Conservation (phyloP, 305 asterid species). For the Caryopteris hybrid region DNA sequence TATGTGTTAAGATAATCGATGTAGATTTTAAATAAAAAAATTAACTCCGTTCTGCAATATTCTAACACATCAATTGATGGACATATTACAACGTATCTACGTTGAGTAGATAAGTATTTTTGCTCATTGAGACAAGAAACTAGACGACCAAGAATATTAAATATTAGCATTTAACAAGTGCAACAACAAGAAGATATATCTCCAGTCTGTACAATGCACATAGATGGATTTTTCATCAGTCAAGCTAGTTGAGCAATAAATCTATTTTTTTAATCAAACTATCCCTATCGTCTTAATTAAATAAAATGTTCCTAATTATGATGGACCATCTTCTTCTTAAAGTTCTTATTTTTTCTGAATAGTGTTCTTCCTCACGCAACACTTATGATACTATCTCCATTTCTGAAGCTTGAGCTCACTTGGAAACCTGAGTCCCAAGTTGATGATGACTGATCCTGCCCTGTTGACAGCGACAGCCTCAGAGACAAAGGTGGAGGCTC, state of each 20-base stretch:
- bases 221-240: slow-evolving; percentile 23
- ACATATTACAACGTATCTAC: too few species aligned
- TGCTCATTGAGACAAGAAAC: slow-evolving; percentile 6
- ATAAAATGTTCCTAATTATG: slow-evolving; percentile 16
- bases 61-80: too few species aligned
- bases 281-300: slow-evolving; percentile 8
- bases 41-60: too few species aligned
- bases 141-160: slow-evolving; percentile 16
- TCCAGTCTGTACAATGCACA: slow-evolving; percentile 39
- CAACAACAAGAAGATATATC: slow-evolving; percentile 25
- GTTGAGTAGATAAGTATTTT: too few species aligned
- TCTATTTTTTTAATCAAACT: slow-evolving; percentile 10
- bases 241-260: slow-evolving; percentile 26
- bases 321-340: too few species aligned
- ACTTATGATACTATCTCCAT: slow-evolving; percentile 35
- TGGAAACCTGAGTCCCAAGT: slow-evolving; percentile 23
- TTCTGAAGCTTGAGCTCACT: slow-evolving; percentile 26
- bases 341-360: too few species aligned
- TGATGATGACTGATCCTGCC: slow-evolving; percentile 22
- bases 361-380: slow-evolving; percentile 32
- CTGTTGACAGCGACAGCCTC: slow-evolving; percentile 39
- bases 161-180: slow-evolving; percentile 19
- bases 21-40: too few species aligned
- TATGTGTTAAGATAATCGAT: too few species aligned
- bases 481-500: slow-evolving; percentile 36